Base-by-base conservation (phyloP, 179 eudicot genomes). In the Drosera spatulata region DNA sequence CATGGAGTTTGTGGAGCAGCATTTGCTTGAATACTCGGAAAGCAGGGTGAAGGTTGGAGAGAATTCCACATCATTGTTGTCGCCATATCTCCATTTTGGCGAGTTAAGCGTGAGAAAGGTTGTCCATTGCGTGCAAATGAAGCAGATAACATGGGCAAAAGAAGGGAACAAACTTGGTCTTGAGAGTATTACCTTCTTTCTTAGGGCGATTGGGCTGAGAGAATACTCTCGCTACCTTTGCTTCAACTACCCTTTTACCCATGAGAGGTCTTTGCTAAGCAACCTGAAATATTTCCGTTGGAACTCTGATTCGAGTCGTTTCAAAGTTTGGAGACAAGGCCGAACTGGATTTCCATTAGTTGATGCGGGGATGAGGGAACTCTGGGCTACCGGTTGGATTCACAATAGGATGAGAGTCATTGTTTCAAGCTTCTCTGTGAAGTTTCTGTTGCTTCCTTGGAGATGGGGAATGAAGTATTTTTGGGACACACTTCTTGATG, bases 371-470 rank as follows among this genome's bases (percentile, higher is more conserved):
- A 93, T 93, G 99, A 74, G 99, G 68, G 99, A 93, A 75, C 81
- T 93, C n/a, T 93, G 99, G 99, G 99, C 99, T 4, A 93, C 95
- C 2, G 99, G 99, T 41, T 93, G 99, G 99, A 80, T 82, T 42
- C 99, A 90, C 61, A 93, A 90, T 57, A 78, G 79, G 68, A 81
- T 85, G 74, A 75, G 99, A 75, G 94, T 90, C 52, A 93, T 86
- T 65, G 95, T 83, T 62, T 79, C 99, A 0, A 83, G 95, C 70
- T 93, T 93, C 64, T 89, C 76, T 59, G 97, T 93, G 8, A 93
- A 93, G 76, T 65, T 85, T 71, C 64, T 93, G 64, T 79, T 86
- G 58, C 80, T 93, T 68, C 97, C 97, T n/a, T 93, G 99, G 97
- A 82, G 76, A 72, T 93, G 99, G 99, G 99, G 99, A 41, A 94